These are phyloP conservation scores for Gonapodya sp. DNA, from an alignment of 192 early-diverging fungal genomes.

Conservation along the genomic window DNA sequence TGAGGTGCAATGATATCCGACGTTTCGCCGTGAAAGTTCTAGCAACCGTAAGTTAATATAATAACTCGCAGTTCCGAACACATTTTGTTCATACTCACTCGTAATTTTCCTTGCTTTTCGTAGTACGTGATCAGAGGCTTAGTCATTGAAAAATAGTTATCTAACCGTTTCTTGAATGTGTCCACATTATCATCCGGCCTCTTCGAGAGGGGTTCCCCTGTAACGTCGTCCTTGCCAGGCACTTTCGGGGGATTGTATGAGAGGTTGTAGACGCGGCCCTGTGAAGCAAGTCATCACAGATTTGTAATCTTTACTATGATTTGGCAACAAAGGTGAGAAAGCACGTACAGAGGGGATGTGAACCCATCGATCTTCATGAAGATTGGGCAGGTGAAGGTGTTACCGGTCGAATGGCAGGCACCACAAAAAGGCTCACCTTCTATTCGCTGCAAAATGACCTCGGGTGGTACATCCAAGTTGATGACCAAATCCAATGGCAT, in stretches of 20 bases:
- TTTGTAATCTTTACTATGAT: no score
- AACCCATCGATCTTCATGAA: constrained; percentile 73
- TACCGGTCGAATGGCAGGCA: constrained; percentile 3
- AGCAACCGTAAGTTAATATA: not conserved
- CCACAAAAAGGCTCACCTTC: constrained; percentile 36
- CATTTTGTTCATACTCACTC: constrained; percentile 12
- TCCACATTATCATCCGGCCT: constrained; percentile 79
- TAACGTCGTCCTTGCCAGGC: constrained; percentile 75
- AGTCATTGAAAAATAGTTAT: constrained; percentile 67
- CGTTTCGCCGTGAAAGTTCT: constrained; percentile 61
- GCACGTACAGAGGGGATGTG: constrained; percentile 49
- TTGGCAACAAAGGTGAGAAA: not conserved
- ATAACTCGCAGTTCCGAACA: not conserved
- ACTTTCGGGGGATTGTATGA: constrained; percentile 84
- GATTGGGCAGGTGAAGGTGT: constrained; percentile 9
- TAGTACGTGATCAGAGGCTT: constrained; percentile 85
- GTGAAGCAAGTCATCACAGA: constrained; percentile 13
- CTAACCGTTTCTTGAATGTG: constrained; percentile 65
- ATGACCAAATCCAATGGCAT: constrained; percentile 76
- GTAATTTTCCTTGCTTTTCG: constrained; percentile 43
- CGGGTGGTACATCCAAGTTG: constrained; percentile 84
- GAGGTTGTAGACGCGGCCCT: constrained; percentile 89
- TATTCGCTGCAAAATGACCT: constrained; percentile 80
- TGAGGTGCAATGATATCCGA: constrained; percentile 90
- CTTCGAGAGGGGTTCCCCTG: constrained; percentile 83